Percentiles rank a stretch among this genome's conserved stretches.
These are phyloP conservation scores for Arthonia radiata DNA, from an alignment of 495 filamentous ascomycete species.

Conservation along the genomic window DNA sequence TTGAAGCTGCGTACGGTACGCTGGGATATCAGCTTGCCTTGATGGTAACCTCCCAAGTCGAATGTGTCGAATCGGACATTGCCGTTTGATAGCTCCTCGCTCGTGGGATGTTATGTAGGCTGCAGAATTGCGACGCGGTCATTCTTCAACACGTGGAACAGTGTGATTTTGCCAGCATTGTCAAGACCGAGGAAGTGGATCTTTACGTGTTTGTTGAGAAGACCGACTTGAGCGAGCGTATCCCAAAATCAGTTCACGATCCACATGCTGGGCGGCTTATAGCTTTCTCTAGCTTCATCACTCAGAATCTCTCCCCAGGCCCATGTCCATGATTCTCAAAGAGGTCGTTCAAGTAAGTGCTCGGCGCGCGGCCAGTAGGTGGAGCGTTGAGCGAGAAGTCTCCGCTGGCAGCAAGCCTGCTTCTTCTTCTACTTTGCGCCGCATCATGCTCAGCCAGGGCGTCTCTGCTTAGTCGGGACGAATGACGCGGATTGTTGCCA, in stretches of 20 bases:
- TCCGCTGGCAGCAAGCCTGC: too few species aligned
- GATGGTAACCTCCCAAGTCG: conserved; percentile 89
- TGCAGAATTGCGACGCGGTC: conserved; percentile 83
- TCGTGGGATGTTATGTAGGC: conserved; percentile 76
- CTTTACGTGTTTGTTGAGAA: conserved; percentile 83
- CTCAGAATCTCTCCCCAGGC: conserved; percentile 12
- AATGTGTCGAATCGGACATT: conserved; percentile 95
- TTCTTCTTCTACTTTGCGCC: too few species aligned
- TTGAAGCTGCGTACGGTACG: too few species aligned
- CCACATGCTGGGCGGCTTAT: too few species aligned
- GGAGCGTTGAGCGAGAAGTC: too few species aligned
- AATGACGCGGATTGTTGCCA: too few species aligned
- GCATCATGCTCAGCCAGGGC: too few species aligned
- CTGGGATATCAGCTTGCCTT: too few species aligned
- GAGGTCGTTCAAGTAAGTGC: conserved; percentile 79
- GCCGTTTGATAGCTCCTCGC: conserved; percentile 88
- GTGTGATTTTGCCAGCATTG: conserved; percentile 93
- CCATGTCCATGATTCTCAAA: conserved; percentile 40
- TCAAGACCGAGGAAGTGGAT: conserved; percentile 84
- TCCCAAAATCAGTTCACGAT: too few species aligned
- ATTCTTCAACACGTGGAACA: conserved; percentile 78
- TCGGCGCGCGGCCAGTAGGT: too few species aligned
- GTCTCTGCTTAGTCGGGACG: too few species aligned
- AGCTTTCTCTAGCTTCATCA: too few species aligned
- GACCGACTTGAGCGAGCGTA: conserved; percentile 66